Evolutionary conservation across 2,329 filamentous ascomycete species (phyloP).

Genomic region (Escovopsis weberi): DNA sequence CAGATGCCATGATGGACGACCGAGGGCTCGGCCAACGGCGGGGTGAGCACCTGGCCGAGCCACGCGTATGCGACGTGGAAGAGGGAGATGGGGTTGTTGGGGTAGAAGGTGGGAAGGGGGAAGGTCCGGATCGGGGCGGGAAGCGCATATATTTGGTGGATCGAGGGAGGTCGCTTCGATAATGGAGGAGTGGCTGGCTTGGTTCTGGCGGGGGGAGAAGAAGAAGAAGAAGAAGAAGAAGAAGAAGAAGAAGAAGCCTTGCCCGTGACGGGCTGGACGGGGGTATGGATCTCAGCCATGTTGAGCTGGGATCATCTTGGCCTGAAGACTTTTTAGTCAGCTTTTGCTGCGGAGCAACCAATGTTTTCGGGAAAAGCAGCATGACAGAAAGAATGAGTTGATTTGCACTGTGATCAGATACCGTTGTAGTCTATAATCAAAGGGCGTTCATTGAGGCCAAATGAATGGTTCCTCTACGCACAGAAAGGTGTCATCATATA

Average conservation of each 20-base stretch:
- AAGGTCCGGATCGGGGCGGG: conserved; percentile 70
- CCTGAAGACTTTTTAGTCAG: conserved; percentile 14
- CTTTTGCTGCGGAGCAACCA: neutral
- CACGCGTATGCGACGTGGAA: conserved; percentile 68
- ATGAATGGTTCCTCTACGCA: conserved; percentile 46
- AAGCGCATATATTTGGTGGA: conserved; percentile 65
- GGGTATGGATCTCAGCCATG: conserved; percentile 28
- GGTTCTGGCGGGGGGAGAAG: conserved; percentile 10
- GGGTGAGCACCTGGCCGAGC: conserved; percentile 56
- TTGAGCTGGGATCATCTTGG: conserved; percentile 31
- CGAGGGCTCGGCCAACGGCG: conserved; percentile 48
- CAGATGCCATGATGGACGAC: conserved; percentile 60
- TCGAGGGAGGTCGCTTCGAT: conserved; percentile 25
- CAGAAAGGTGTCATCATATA: conserved; percentile 49
- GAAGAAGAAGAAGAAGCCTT: conserved; percentile 7
- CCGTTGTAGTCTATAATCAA: conserved; percentile 85
- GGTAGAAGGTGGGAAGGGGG: conserved; percentile 76
- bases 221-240: no score
- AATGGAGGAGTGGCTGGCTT: conserved; percentile 7
- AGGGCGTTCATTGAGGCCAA: conserved; percentile 48
- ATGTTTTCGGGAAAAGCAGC: neutral
- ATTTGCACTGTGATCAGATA: conserved; percentile 56
- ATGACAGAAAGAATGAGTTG: neutral
- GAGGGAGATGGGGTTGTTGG: conserved; percentile 81
- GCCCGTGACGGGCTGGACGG: conserved; percentile 6